Conservation (phyloP, 2,329 filamentous ascomycete species). For the Myriangium duriaei region DNA sequence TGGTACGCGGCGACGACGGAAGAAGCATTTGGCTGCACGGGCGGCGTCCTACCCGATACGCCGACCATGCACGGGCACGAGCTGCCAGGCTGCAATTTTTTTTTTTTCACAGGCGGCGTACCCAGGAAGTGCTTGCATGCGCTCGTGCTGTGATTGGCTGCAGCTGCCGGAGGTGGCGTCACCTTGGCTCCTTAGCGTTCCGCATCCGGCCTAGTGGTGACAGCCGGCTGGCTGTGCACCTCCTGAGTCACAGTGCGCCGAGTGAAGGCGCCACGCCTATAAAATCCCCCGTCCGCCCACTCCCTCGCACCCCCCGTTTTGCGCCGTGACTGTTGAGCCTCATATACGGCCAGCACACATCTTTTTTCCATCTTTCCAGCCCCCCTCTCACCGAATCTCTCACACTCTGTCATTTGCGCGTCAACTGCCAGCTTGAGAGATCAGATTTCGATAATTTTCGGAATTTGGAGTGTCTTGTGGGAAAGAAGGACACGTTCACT, state of each 20-base stretch:
- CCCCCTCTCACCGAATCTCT: slow-evolving; percentile 7
- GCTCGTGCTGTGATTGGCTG: background rate
- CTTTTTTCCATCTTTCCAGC: slow-evolving; percentile 1
- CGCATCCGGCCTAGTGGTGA: background rate
- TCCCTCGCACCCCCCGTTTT: slow-evolving; percentile 1
- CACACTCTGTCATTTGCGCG: slow-evolving; percentile 3
- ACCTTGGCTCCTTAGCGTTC: background rate
- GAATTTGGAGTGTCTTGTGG: slow-evolving; percentile 4
- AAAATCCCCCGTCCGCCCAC: slow-evolving; percentile 6
- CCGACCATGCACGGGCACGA: too few relatives aligned
- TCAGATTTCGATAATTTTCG: slow-evolving; percentile 2
- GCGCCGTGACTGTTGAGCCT: slow-evolving; percentile 9
- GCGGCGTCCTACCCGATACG: too few relatives aligned
- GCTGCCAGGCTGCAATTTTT: too few relatives aligned
- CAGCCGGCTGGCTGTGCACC: background rate
- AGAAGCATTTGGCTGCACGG: too few relatives aligned
- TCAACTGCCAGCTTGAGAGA: slow-evolving; percentile 3
- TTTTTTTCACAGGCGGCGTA: background rate
- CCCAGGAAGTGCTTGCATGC: background rate
- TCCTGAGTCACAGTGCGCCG: background rate
- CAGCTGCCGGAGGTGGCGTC: background rate
- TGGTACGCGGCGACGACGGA: too few relatives aligned
- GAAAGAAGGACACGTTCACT: slow-evolving; percentile 2
- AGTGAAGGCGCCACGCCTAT: too few relatives aligned
- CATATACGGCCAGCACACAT: slow-evolving; percentile 6